Evolutionary conservation across 2,329 filamentous ascomycete genomes (phyloP).

Genomic region (Pseudogymnoascus sp.): DNA sequence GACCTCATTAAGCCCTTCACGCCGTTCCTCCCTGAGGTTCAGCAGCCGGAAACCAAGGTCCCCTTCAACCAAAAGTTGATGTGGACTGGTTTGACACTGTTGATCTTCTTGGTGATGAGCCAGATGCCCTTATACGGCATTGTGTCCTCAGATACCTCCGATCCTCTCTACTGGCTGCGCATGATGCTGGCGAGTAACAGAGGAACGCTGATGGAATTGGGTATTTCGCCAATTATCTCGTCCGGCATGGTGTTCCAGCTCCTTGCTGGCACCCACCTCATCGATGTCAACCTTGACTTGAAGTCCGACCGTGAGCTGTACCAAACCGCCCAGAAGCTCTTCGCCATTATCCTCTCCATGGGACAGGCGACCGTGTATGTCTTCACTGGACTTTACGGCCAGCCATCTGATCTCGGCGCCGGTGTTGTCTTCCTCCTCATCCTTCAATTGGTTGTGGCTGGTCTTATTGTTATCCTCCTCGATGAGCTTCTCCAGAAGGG

Average conservation of each 20-base stretch:
- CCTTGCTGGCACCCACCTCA: constrained; percentile 96
- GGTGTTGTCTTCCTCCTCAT: constrained; percentile 98
- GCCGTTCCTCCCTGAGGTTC: constrained; percentile 98
- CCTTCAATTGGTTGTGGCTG: constrained; percentile 93
- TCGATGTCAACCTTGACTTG: constrained; percentile 99
- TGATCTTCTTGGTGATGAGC: constrained; percentile 99
- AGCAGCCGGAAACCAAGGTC: constrained; percentile 95
- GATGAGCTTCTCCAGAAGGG: constrained; percentile 99
- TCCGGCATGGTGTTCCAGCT: constrained; percentile 99
- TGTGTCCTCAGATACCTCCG: constrained; percentile 95
- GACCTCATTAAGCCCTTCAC: constrained; percentile 99
- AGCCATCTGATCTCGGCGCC: constrained; percentile 90
- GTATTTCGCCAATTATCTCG: constrained; percentile 97
- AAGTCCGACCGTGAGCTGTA: constrained; percentile 99
- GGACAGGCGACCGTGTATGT: constrained; percentile 98
- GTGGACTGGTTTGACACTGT: constrained; percentile 87
- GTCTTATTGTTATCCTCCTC: constrained; percentile 96
- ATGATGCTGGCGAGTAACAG: constrained; percentile 99
- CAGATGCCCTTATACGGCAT: constrained; percentile 99
- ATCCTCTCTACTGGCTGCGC: constrained; percentile 98
- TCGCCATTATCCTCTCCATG: constrained; percentile 94
- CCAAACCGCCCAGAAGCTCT: constrained; percentile 98
- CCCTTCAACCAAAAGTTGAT: constrained; percentile 98
- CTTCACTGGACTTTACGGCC: constrained; percentile 94
- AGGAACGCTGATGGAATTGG: constrained; percentile 90